Evolutionary conservation across 2,329 filamentous ascomycete species (phyloP).

Genomic region (Trichoderma simmonsii): DNA sequence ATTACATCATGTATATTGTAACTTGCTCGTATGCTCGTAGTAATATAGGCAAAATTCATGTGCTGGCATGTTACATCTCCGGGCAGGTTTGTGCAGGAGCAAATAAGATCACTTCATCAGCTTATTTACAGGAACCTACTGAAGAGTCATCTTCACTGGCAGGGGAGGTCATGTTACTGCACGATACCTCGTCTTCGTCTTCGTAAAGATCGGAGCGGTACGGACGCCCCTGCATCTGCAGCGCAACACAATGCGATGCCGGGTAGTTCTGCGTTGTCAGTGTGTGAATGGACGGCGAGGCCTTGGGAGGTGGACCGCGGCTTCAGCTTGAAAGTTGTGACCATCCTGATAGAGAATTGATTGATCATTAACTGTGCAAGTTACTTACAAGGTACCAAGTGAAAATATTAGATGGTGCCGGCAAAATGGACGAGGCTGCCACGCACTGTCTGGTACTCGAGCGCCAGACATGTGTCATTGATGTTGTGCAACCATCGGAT

Average conservation of each 20-base stretch:
- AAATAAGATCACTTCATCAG: neutral
- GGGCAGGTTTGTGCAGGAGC: neutral
- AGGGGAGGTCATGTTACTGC: neutral
- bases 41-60: neutral
- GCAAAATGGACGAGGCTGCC: neutral
- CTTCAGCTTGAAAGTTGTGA: constrained; percentile 5
- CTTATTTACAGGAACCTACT: neutral
- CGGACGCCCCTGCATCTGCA: constrained; percentile 13
- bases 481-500: neutral
- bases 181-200: neutral
- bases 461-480: neutral
- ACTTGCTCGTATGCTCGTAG: neutral
- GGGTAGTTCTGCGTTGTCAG: constrained; percentile 8
- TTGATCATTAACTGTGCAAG: too few species aligned
- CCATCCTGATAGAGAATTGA: neutral
- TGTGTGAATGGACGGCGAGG: constrained; percentile 2
- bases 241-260: constrained; percentile 3
- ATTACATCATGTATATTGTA: neutral
- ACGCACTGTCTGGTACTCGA: neutral
- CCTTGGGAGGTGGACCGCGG: neutral
- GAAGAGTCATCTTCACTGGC: neutral
- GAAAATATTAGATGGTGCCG: neutral
- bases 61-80: neutral
- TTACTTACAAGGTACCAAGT: neutral
- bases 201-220: neutral